phyloP scores from a whole-genome alignment of 2,329 filamentous ascomycete species.

The Claviceps humidiphila region DNA sequence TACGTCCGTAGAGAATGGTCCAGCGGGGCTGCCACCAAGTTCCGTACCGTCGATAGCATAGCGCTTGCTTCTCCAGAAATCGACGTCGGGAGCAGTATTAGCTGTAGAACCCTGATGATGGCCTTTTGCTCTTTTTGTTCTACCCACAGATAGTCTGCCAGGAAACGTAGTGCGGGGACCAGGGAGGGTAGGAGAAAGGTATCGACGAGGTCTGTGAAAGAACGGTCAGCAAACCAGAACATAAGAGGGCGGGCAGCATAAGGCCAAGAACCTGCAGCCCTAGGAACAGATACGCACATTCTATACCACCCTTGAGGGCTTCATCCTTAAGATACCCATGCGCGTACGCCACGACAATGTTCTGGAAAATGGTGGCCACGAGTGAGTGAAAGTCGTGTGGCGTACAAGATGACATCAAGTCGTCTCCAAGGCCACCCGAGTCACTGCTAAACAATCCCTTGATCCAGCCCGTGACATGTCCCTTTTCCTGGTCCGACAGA shows the following conservation, averaged over 20 bases:
- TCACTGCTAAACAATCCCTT: conserved; percentile 65
- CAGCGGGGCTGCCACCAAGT: conserved; percentile 55
- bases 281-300: conserved; percentile 40
- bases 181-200: conserved; percentile 70
- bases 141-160: conserved; percentile 57
- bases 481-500: conserved; percentile 49
- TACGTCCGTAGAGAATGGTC: conserved; percentile 54
- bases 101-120: conserved; percentile 57
- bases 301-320: conserved; percentile 58
- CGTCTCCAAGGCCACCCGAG: conserved; percentile 60
- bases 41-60: conserved; percentile 59
- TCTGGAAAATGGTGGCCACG: conserved; percentile 63
- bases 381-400: conserved; percentile 74
- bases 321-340: conserved; percentile 53
- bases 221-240: background rate
- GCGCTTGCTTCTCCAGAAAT: conserved; percentile 57
- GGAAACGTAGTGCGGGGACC: conserved; percentile 58
- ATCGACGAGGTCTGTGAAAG: conserved; percentile 52
- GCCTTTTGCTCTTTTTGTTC: conserved; percentile 53
- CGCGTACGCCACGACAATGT: conserved; percentile 59
- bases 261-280: no score
- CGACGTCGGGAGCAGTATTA: conserved; percentile 56
- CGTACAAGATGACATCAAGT: conserved; percentile 68
- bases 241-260: background rate
- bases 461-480: conserved; percentile 61